Evolutionary conservation across 2,329 filamentous ascomycete genomes (phyloP), one percentile per base, ranked within the genome.

Genomic region (Pseudopyricularia cyperi): DNA sequence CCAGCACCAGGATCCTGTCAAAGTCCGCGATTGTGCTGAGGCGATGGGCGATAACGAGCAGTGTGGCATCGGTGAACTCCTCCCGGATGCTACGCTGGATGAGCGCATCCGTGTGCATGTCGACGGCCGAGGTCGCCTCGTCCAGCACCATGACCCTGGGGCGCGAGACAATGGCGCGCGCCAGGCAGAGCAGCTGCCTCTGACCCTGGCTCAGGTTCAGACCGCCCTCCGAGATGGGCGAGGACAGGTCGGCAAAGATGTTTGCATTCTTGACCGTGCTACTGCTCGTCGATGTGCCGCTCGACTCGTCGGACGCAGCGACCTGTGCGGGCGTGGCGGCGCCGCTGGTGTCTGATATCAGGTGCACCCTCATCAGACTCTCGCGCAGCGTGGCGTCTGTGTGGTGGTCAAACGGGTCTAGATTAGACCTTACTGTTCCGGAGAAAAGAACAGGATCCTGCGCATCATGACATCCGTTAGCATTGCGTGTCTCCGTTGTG

Each of bases 361-460:
- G 75, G 60, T 88, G 83, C 6, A 89, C 86, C 7, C 85, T 78
- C 39, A 76, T 71, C 1, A 93, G 72, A 0, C 81, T 84, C 58
- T 88, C 83, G 35, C 75, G 74, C 3, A 93, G 76, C 59, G 86
- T 82, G 1, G 69, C 71, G 56, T 91, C 86, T 1, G 72, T 76
- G 60, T 87, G 79, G 54, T 85, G 72, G 52, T 83, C 73, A 59
- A 90, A 89, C 0, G 87, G 83, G 61, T 93, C 87, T 4, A 93
- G 73, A 60, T 91, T 91, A 44, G 75, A 80, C 42, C 87, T 76
- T 19, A 93, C 71, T 0, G 86, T 89, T 22, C 88, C 87, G 1
- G 83, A 87, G 67, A 93, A 91, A 7, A 93, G 73, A 1, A 90
- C 85, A 0, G 87, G 87, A 57, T 91, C 87, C 67, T 89, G 39